Percentiles rank a stretch among this genome's conserved stretches.
Conservation (phyloP, 116 monocot species). For the Zostera marina region DNA sequence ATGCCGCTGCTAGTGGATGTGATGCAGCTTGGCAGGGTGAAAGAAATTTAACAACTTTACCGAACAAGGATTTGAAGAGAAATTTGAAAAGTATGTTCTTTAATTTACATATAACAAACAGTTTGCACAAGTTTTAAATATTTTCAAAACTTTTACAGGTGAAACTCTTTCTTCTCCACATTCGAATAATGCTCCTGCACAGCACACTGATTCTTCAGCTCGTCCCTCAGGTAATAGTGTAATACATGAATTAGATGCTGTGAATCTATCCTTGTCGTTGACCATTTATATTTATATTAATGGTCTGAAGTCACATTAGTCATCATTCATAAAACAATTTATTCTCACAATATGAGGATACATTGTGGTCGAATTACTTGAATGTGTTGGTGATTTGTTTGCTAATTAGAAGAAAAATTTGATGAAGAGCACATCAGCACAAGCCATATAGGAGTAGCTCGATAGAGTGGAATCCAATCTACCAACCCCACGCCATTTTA, state of each 20-base stretch:
- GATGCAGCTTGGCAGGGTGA: slow-evolving; percentile 26
- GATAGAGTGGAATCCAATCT: too few species aligned
- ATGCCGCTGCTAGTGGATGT: slow-evolving; percentile 26
- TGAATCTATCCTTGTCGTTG: too few species aligned
- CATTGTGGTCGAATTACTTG: too few species aligned
- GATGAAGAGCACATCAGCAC: too few species aligned
- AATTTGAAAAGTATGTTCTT: slow-evolving; percentile 3
- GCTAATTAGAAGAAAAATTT: too few species aligned
- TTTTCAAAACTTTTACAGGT: slow-evolving; percentile 3
- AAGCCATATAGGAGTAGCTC: too few species aligned
- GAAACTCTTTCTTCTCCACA: slow-evolving; percentile 5
- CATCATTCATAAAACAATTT: too few species aligned
- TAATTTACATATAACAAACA: background rate
- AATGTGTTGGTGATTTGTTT: too few species aligned
- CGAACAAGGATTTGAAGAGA: background rate
- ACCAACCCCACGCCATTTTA: too few species aligned
- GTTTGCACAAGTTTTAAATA: background rate
- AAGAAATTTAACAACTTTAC: slow-evolving; percentile 9
- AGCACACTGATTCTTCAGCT: background rate
- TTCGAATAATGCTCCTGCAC: slow-evolving; percentile 18
- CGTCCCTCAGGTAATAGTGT: slow-evolving; percentile 4
- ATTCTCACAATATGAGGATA: too few species aligned
- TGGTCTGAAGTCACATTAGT: too few species aligned
- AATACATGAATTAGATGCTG: background rate
- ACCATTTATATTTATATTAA: too few species aligned